Evolutionary conservation across 495 filamentous ascomycete genomes (phyloP).

Genomic region (Cudoniella acicularis): DNA sequence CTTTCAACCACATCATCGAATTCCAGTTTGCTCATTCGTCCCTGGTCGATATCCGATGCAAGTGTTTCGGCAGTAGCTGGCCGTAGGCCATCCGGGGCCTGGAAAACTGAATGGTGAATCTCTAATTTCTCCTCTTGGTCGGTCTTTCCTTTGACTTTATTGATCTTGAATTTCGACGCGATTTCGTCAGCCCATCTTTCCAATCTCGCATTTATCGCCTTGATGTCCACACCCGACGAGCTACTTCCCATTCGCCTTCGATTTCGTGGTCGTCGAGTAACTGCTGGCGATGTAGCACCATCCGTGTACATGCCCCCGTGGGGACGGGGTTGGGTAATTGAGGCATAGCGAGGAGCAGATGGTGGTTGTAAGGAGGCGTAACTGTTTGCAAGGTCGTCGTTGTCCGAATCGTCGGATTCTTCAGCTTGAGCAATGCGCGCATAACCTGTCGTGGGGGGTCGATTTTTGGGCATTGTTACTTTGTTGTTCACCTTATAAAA

Average conservation of each 20-base stretch:
- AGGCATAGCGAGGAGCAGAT: constrained; percentile 66
- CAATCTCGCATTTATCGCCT: constrained; percentile 94
- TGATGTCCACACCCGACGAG: constrained; percentile 91
- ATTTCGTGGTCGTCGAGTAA: constrained; percentile 36
- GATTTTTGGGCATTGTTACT: constrained; percentile 17
- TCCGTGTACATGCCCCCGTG: constrained; percentile 57
- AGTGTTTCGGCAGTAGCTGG: constrained; percentile 74
- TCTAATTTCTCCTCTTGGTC: constrained; percentile 83
- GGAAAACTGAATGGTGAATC: constrained; percentile 96
- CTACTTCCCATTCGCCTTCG: constrained; percentile 62
- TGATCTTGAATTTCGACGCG: constrained; percentile 92
- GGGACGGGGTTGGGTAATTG: constrained; percentile 57
- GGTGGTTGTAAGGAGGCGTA: constrained; percentile 55
- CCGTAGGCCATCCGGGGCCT: constrained; percentile 77
- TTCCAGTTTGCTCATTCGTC: constrained; percentile 66
- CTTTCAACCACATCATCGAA: constrained; percentile 91
- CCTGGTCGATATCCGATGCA: constrained; percentile 42
- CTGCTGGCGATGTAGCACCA: constrained; percentile 19
- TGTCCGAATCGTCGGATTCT: constrained; percentile 62
- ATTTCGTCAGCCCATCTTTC: constrained; percentile 99
- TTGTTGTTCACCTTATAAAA: background rate
- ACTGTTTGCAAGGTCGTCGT: constrained; percentile 51
- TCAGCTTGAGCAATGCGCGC: constrained; percentile 89
- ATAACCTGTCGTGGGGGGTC: constrained; percentile 73
- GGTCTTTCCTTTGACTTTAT: constrained; percentile 66